Evolutionary conservation across 2,329 filamentous ascomycete species (phyloP).

Genomic region (Cercospora nicotianae): DNA sequence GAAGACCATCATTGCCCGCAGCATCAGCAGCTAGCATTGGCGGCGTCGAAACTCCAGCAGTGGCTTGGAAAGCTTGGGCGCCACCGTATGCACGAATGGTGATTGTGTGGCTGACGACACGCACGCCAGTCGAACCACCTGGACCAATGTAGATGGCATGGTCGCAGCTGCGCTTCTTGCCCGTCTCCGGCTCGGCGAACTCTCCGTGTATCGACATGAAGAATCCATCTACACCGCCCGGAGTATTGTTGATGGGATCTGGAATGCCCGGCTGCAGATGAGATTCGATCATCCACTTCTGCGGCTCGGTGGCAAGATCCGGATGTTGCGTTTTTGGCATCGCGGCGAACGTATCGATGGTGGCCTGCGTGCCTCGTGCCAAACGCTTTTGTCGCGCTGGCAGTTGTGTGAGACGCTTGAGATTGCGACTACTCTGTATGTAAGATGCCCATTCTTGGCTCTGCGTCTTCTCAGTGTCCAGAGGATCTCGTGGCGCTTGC

Average conservation of each 20-base stretch:
- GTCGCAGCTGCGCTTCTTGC: constrained; percentile 71
- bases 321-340: constrained; percentile 76
- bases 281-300: constrained; percentile 82
- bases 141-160: constrained; percentile 71
- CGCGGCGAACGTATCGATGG: constrained; percentile 66
- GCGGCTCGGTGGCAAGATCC: constrained; percentile 63
- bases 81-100: constrained; percentile 68
- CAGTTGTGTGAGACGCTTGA: constrained; percentile 65
- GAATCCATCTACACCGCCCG: constrained; percentile 71
- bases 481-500: constrained; percentile 52
- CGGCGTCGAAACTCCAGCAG: constrained; percentile 38
- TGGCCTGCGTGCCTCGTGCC: constrained; percentile 63
- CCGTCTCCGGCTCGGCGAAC: constrained; percentile 69
- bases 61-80: constrained; percentile 50
- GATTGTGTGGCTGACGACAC: constrained; percentile 78
- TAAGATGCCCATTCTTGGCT: constrained; percentile 69
- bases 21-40: constrained; percentile 23
- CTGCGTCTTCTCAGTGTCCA: constrained; percentile 39
- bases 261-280: constrained; percentile 69
- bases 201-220: constrained; percentile 79
- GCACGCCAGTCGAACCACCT: constrained; percentile 64
- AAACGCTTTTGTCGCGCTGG: constrained; percentile 64
- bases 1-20: constrained; percentile 17
- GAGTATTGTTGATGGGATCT: constrained; percentile 65
- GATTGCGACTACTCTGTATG: constrained; percentile 74